Evolutionary conservation across 331 rosid genomes (phyloP).

Genomic region (Quercus phellos): DNA sequence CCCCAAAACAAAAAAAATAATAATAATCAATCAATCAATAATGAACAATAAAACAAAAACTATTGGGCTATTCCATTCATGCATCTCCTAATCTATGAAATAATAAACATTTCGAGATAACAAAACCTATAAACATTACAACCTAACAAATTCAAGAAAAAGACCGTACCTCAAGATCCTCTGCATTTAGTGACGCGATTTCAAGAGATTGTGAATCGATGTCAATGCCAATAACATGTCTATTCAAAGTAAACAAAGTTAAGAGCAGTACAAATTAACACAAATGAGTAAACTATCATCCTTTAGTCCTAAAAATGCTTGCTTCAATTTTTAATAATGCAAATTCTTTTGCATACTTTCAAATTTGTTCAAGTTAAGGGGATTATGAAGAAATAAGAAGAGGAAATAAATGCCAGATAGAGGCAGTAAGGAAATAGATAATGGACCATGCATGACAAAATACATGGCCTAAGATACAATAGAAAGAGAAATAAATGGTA

Average conservation of each 20-base stretch:
- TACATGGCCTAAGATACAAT: not conserved
- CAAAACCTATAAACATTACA: constrained; percentile 12
- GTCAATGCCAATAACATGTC: constrained; percentile 80
- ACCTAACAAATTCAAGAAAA: constrained; percentile 14
- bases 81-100: not conserved
- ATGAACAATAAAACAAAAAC: not conserved
- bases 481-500: not conserved
- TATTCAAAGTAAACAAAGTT: constrained; percentile 44
- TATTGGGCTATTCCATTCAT: not conserved
- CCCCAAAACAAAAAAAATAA: not conserved
- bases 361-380: constrained; percentile 14
- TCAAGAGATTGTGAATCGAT: constrained; percentile 79
- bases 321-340: not conserved
- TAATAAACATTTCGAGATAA: not conserved
- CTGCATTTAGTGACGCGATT: constrained; percentile 70
- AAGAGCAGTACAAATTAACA: constrained; percentile 22
- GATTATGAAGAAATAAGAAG: not conserved
- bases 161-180: constrained; percentile 72
- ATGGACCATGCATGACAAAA: not conserved
- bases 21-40: not conserved
- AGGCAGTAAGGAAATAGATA: not conserved
- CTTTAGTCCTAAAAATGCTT: not conserved
- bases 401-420: not conserved
- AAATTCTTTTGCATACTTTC: not conserved
- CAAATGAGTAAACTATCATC: not conserved